Evolutionary conservation across 768 basidiomycete species (phyloP).

Genomic region (Termitomyces sp.): DNA sequence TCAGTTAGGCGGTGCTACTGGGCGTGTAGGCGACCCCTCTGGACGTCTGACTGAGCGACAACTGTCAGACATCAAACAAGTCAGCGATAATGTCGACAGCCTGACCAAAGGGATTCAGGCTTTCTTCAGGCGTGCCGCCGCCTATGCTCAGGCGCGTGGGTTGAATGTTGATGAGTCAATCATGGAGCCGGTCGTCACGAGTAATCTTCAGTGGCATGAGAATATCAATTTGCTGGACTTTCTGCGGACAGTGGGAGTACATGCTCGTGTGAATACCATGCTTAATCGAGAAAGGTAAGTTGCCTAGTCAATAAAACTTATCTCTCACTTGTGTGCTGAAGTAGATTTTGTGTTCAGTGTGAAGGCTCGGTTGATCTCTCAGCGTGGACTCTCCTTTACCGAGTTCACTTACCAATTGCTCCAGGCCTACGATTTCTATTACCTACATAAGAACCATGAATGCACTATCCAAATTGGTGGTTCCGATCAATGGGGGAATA

Average conservation of each 20-base stretch:
- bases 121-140: constrained; percentile 65
- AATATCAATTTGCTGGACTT: constrained; percentile 77
- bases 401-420: constrained; percentile 97
- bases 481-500: constrained; percentile 99
- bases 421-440: constrained; percentile 93
- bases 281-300: constrained; percentile 80
- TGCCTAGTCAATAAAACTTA: not conserved
- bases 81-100: constrained; percentile 57
- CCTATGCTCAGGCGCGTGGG: constrained; percentile 46
- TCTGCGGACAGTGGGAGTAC: constrained; percentile 71
- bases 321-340: not conserved
- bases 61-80: constrained; percentile 50
- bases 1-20: constrained; percentile 95
- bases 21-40: constrained; percentile 95
- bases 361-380: constrained; percentile 68
- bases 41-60: constrained; percentile 81
- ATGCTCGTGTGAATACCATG: constrained; percentile 85
- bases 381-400: constrained; percentile 93
- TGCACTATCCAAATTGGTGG: constrained; percentile 93
- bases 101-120: constrained; percentile 59
- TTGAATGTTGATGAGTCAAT: constrained; percentile 12
- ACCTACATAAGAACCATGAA: constrained; percentile 53
- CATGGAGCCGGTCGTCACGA: constrained; percentile 26
- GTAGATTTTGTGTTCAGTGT: constrained; percentile 46
- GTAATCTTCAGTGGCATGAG: constrained; percentile 72